Evolutionary conservation across 2,329 filamentous ascomycete species (phyloP).

Genomic region (Xylariaceae sp.): DNA sequence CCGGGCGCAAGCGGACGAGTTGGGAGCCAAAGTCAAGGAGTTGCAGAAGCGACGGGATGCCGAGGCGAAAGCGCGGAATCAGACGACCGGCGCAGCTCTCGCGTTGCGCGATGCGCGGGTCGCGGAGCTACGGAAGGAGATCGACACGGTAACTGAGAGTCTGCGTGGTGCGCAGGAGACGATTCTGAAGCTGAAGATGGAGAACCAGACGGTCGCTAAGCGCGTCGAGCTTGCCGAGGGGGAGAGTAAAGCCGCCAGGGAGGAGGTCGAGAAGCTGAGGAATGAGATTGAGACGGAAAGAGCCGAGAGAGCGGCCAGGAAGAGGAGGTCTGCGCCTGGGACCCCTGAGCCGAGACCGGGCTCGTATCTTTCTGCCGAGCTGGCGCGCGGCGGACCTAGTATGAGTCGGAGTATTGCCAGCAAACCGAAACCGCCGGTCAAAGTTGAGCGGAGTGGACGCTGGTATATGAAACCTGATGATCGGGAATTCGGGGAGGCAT

Average conservation of each 20-base stretch:
- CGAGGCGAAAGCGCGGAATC: constrained; percentile 34
- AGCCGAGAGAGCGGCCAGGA: neutral
- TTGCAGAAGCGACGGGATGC: constrained; percentile 30
- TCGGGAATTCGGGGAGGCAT: too few species aligned
- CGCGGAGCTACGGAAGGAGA: constrained; percentile 43
- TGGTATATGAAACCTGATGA: too few species aligned
- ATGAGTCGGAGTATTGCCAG: too few species aligned
- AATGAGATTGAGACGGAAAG: constrained; percentile 40
- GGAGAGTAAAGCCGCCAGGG: constrained; percentile 38
- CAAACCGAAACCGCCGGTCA: too few species aligned
- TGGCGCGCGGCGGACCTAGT: constrained; percentile 1
- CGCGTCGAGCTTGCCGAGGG: constrained; percentile 35
- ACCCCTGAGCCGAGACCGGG: constrained; percentile 16
- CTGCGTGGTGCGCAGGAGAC: constrained; percentile 45
- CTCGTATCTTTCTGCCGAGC: constrained; percentile 4
- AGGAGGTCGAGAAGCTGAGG: constrained; percentile 46
- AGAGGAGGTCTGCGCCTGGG: neutral
- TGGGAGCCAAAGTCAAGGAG: constrained; percentile 33
- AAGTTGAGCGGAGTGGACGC: too few species aligned
- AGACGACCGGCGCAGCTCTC: constrained; percentile 42
- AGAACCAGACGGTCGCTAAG: constrained; percentile 39
- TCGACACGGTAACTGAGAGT: constrained; percentile 38
- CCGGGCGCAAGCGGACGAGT: constrained; percentile 29
- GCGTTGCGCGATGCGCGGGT: constrained; percentile 48
- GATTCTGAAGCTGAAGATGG: constrained; percentile 41